phyloP scores from a whole-genome alignment of 345 rosid species.

The Acer saccharum region DNA sequence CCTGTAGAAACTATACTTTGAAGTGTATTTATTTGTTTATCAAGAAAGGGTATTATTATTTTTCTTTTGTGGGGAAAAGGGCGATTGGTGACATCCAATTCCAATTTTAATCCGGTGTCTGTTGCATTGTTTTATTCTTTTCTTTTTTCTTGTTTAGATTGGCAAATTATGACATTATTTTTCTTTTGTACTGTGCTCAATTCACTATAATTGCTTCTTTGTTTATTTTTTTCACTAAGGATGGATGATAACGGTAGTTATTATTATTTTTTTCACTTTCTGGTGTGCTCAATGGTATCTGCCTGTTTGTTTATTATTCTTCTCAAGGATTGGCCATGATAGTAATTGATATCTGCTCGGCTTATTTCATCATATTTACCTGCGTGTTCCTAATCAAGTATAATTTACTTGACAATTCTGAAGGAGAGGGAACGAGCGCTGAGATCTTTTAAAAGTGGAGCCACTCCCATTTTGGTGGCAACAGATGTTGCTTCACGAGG shows the following conservation, averaged over 20 bases:
- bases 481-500: slow-evolving; percentile 66
- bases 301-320: too few relatives aligned
- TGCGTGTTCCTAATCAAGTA: not conserved
- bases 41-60: too few relatives aligned
- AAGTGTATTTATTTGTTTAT: not conserved
- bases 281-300: too few relatives aligned
- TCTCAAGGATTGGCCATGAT: not conserved
- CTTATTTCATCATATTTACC: not conserved
- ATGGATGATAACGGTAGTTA: not conserved
- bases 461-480: slow-evolving; percentile 56
- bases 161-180: not conserved
- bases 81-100: too few relatives aligned
- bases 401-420: not conserved
- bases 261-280: too few relatives aligned
- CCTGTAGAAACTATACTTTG: not conserved
- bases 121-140: not conserved
- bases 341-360: not conserved
- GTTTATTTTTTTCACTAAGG: not conserved
- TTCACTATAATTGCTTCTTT: not conserved
- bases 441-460: slow-evolving; percentile 45
- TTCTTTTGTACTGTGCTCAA: not conserved
- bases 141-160: not conserved
- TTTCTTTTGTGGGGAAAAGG: too few relatives aligned
- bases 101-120: too few relatives aligned
- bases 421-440: slow-evolving; percentile 59